These are phyloP conservation scores for Myotisia sp. DNA, from an alignment of 2,329 filamentous ascomycete genomes.

Conservation along the genomic window DNA sequence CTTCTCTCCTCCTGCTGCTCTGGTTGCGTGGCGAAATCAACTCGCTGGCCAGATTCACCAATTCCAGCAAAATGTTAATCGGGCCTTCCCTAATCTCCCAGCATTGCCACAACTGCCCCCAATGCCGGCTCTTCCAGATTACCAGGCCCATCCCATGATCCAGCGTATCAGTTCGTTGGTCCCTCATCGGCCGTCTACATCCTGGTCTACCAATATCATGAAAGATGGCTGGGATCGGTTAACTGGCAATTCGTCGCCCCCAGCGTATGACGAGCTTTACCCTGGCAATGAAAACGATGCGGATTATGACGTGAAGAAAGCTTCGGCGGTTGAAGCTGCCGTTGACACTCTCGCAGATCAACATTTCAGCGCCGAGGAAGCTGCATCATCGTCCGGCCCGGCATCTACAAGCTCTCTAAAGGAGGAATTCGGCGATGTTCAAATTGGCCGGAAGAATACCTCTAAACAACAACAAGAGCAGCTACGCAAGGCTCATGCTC, in stretches of 20 bases:
- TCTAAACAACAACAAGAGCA: slow-evolving; percentile 35
- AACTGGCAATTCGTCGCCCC: slow-evolving; percentile 44
- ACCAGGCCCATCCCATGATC: slow-evolving; percentile 59
- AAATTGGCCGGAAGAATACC: slow-evolving; percentile 30
- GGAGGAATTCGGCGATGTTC: slow-evolving; percentile 27
- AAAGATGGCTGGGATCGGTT: slow-evolving; percentile 49
- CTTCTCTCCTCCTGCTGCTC: slow-evolving; percentile 46
- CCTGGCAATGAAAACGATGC: slow-evolving; percentile 33
- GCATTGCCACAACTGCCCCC: slow-evolving; percentile 31
- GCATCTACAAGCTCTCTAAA: slow-evolving; percentile 15
- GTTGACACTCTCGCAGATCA: slow-evolving; percentile 32
- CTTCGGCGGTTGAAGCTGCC: slow-evolving; percentile 29
- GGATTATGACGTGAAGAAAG: slow-evolving; percentile 31
- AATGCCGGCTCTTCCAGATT: slow-evolving; percentile 43
- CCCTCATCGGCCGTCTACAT: slow-evolving; percentile 47
- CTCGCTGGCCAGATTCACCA: slow-evolving; percentile 60
- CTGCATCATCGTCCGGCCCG: slow-evolving; percentile 3
- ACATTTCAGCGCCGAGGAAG: slow-evolving; percentile 28
- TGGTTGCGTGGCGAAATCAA: slow-evolving; percentile 59
- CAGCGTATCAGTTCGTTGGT: slow-evolving; percentile 59
- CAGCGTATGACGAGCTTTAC: slow-evolving; percentile 68
- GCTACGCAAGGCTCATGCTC: slow-evolving; percentile 33
- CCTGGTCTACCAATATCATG: slow-evolving; percentile 20
- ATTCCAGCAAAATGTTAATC: slow-evolving; percentile 55
- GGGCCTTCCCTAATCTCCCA: slow-evolving; percentile 50